These are phyloP conservation scores for Hypoxylon lienhwacheense DNA, from an alignment of 495 filamentous ascomycete genomes.

Conservation along the genomic window DNA sequence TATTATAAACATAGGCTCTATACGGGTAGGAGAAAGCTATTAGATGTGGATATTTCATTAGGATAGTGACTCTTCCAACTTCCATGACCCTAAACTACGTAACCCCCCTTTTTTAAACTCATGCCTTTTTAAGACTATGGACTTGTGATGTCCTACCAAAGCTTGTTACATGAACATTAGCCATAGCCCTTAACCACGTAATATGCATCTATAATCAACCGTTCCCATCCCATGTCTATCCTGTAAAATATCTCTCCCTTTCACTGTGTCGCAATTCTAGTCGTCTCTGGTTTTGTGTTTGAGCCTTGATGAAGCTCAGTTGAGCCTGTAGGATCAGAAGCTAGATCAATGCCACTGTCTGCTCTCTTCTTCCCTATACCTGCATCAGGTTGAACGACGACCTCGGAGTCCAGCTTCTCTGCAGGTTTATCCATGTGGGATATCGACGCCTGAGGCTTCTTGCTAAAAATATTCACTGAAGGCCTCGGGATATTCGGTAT, in stretches of 20 bases:
- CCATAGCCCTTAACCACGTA: not conserved
- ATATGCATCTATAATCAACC: not conserved
- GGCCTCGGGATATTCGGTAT: slow-evolving; percentile 35
- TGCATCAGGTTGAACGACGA: not conserved
- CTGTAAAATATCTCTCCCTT: not conserved
- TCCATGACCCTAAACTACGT: no score
- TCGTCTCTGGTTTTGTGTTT: not conserved
- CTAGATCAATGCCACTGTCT: slow-evolving; percentile 20
- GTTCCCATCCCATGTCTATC: not conserved
- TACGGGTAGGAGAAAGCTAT: no score
- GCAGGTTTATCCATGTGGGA: not conserved
- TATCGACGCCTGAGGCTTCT: slow-evolving; percentile 6
- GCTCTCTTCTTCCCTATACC: slow-evolving; percentile 9
- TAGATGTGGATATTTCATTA: no score
- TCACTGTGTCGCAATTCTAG: slow-evolving; percentile 8
- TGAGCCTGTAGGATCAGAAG: slow-evolving; percentile 12
- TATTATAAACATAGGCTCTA: no score
- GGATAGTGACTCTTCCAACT: no score
- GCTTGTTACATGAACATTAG: not conserved
- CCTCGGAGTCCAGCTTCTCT: not conserved
- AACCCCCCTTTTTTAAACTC: no score
- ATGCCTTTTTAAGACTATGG: not conserved
- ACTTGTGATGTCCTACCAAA: not conserved
- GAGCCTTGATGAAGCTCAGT: slow-evolving; percentile 15
- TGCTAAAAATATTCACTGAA: slow-evolving; percentile 30